A percentile compares a stretch with the other conserved stretches of the same genome.
Conservation (phyloP, 352 stramenopile species). For the Phytopythium cucurbitacearum region DNA sequence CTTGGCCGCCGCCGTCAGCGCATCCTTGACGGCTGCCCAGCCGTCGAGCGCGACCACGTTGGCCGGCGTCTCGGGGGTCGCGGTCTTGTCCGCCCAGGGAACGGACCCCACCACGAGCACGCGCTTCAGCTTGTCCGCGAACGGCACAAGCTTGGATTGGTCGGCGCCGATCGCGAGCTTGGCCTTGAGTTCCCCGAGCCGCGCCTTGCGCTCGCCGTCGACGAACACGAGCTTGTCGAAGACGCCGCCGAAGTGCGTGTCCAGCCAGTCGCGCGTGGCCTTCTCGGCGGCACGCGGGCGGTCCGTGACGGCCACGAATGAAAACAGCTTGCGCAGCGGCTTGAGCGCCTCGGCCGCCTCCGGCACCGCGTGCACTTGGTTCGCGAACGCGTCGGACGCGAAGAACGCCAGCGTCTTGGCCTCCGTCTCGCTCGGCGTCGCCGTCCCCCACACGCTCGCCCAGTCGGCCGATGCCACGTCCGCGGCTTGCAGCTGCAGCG, state of each 20-base stretch:
- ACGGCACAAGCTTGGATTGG: conserved; percentile 17
- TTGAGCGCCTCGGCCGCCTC: conserved; percentile 38
- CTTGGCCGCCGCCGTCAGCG: conserved; percentile 33
- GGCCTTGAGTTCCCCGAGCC: conserved; percentile 60
- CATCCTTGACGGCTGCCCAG: conserved; percentile 30
- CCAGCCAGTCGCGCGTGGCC: conserved; percentile 71
- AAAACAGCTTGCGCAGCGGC: conserved; percentile 56
- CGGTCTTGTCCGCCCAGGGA: conserved; percentile 30
- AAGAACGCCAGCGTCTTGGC: conserved; percentile 44
- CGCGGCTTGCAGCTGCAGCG: conserved; percentile 20
- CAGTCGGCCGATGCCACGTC: conserved; percentile 17
- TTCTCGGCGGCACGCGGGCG: conserved; percentile 58
- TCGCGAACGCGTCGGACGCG: conserved; percentile 42
- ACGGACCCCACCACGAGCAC: conserved; percentile 44
- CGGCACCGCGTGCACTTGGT: conserved; percentile 22
- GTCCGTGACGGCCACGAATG: conserved; percentile 54
- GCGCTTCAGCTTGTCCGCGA: conserved; percentile 20
- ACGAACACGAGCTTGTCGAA: conserved; percentile 78
- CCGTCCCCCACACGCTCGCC: conserved; percentile 23
- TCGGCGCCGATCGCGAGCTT: conserved; percentile 54
- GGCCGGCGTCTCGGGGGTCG: conserved; percentile 2
- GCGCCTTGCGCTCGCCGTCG: conserved; percentile 43
- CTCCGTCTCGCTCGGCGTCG: conserved; percentile 10
- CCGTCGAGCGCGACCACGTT: conserved; percentile 16
- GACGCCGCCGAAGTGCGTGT: conserved; percentile 49